Conservation (phyloP, 768 basidiomycete species). For the Russula sp. region DNA sequence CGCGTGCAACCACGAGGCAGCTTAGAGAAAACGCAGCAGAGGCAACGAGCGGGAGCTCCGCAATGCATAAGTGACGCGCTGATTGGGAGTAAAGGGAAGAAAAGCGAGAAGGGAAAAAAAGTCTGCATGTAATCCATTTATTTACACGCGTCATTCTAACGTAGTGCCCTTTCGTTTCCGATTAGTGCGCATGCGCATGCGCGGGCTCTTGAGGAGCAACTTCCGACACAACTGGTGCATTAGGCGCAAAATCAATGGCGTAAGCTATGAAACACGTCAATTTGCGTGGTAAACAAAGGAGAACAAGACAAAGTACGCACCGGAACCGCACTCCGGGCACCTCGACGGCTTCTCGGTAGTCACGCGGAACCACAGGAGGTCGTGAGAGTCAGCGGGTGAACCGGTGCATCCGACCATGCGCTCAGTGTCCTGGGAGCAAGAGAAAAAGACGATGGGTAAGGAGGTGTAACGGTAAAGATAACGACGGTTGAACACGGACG, state of each 20-base stretch:
- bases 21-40: not conserved
- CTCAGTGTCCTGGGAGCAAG: conserved; percentile 52
- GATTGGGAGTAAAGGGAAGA: not conserved
- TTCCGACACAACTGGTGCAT: conserved; percentile 14
- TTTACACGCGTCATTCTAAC: conserved; percentile 18
- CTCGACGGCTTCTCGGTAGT: conserved; percentile 62
- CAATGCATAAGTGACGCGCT: not conserved
- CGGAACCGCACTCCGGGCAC: conserved; percentile 92
- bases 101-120: not conserved
- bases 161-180: not conserved
- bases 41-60: not conserved
- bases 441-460: conserved; percentile 12
- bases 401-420: conserved; percentile 95
- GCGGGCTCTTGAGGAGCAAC: conserved; percentile 21
- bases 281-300: not conserved
- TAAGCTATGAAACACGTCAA: conserved; percentile 46
- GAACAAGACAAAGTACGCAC: conserved; percentile 40
- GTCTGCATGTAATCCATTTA: conserved; percentile 3
- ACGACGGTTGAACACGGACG: conserved; percentile 44
- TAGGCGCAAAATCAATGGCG: conserved; percentile 43
- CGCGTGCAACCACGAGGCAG: not conserved
- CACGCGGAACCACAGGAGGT: conserved; percentile 78
- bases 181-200: conserved; percentile 16
- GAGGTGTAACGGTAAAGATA: not conserved
- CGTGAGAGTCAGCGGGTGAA: conserved; percentile 91